phyloP scores from a whole-genome alignment of 2,329 filamentous ascomycete genomes.

The Balansia obtecta region DNA sequence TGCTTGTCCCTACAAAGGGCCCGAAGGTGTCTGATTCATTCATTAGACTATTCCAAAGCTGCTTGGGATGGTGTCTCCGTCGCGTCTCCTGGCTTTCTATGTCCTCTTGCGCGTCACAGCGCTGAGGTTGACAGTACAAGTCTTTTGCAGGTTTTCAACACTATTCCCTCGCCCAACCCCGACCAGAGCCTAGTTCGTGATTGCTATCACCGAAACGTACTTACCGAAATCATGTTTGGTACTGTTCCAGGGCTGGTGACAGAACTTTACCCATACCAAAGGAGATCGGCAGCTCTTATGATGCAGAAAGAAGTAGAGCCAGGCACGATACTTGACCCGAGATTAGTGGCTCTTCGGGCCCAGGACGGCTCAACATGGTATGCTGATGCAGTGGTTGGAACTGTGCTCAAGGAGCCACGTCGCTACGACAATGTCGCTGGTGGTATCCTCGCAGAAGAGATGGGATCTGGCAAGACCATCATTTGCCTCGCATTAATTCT shows the following conservation, averaged over 20 bases:
- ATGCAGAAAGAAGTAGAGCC: slow-evolving; percentile 64
- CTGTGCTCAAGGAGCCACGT: slow-evolving; percentile 50
- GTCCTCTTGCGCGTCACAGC: slow-evolving; percentile 13
- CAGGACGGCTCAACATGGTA: slow-evolving; percentile 55
- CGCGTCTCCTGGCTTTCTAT: background rate
- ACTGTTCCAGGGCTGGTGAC: slow-evolving; percentile 48
- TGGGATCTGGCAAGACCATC: slow-evolving; percentile 77
- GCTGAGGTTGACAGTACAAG: slow-evolving; percentile 30
- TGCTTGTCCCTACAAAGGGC: slow-evolving; percentile 30
- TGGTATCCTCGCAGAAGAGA: slow-evolving; percentile 69
- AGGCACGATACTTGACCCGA: slow-evolving; percentile 56
- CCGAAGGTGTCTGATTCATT: slow-evolving; percentile 34
- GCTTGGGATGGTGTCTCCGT: slow-evolving; percentile 39
- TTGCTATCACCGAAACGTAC: slow-evolving; percentile 36
- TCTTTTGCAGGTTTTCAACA: slow-evolving; percentile 62
- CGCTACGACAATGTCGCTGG: slow-evolving; percentile 65
- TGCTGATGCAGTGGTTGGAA: slow-evolving; percentile 52
- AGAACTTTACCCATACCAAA: slow-evolving; percentile 64
- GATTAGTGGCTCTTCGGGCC: slow-evolving; percentile 47
- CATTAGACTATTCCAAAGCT: slow-evolving; percentile 40
- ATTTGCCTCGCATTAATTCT: slow-evolving; percentile 71
- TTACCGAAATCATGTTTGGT: slow-evolving; percentile 42
- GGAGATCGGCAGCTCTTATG: slow-evolving; percentile 71
- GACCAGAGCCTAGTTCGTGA: slow-evolving; percentile 34
- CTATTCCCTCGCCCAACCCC: slow-evolving; percentile 55